A percentile compares a stretch with the other conserved stretches of the same genome.
Evolutionary conservation across 2,329 filamentous ascomycete genomes (phyloP).

Genomic region (Diplocarpon mali): DNA sequence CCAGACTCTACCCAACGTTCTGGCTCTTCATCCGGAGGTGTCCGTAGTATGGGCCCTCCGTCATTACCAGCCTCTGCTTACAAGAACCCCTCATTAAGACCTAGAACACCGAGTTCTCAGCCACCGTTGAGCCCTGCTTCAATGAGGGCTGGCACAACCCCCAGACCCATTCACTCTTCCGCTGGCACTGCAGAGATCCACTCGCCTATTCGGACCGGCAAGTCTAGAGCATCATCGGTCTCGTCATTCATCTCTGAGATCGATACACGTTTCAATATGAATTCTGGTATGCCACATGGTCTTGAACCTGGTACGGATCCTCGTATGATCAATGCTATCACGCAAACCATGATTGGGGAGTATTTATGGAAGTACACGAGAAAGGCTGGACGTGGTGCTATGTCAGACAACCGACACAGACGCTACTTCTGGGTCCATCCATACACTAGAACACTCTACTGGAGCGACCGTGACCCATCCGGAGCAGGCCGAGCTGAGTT

Average conservation of each 20-base stretch:
- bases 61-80: constrained; percentile 64
- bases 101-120: constrained; percentile 49
- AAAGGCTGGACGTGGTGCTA: constrained; percentile 77
- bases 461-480: constrained; percentile 84
- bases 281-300: constrained; percentile 45
- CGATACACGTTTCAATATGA: constrained; percentile 79
- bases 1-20: constrained; percentile 41
- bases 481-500: constrained; percentile 66
- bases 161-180: constrained; percentile 36
- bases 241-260: constrained; percentile 94
- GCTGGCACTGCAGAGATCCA: constrained; percentile 37
- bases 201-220: constrained; percentile 34
- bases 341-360: constrained; percentile 98
- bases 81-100: constrained; percentile 35
- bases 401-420: constrained; percentile 82
- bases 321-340: constrained; percentile 97
- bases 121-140: constrained; percentile 33
- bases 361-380: constrained; percentile 99
- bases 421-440: constrained; percentile 99
- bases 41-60: constrained; percentile 69
- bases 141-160: constrained; percentile 46
- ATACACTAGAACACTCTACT: constrained; percentile 92
- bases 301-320: constrained; percentile 73
- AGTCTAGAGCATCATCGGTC: constrained; percentile 67
- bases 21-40: constrained; percentile 32